These are phyloP conservation scores for Globisporangium acanthophoron DNA, from an alignment of 352 stramenopile genomes.

Conservation along the genomic window DNA sequence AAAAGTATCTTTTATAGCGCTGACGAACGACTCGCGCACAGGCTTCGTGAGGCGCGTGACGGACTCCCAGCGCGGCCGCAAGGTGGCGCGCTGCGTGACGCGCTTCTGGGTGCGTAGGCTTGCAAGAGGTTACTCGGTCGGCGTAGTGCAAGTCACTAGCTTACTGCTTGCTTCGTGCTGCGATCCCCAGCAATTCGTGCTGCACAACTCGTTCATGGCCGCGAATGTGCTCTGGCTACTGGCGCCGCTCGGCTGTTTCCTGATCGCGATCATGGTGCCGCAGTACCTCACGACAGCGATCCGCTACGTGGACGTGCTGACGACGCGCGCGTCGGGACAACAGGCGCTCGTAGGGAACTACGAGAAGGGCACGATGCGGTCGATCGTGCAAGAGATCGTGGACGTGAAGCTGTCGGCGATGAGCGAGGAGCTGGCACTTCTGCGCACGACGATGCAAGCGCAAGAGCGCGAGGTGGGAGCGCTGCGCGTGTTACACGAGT, in stretches of 20 bases:
- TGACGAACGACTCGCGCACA: background rate
- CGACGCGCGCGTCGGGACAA: constrained; percentile 28
- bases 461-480: constrained; percentile 63
- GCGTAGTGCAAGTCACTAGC: background rate
- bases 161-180: background rate
- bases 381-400: constrained; percentile 62
- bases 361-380: constrained; percentile 55
- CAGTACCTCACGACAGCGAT: constrained; percentile 66
- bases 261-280: constrained; percentile 61
- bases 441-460: constrained; percentile 43
- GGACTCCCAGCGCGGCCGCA: constrained; percentile 16
- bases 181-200: constrained; percentile 21
- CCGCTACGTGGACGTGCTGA: constrained; percentile 63
- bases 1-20: background rate
- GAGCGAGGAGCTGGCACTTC: constrained; percentile 38
- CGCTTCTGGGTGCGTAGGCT: constrained; percentile 31
- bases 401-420: constrained; percentile 58
- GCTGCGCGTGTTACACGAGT: constrained; percentile 49
- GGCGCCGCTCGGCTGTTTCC: constrained; percentile 59
- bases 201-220: constrained; percentile 71
- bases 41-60: constrained; percentile 5
- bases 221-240: constrained; percentile 74
- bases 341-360: constrained; percentile 19
- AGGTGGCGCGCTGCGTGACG: constrained; percentile 18
- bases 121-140: background rate